phyloP scores from a whole-genome alignment of 768 basidiomycete genomes.

The Mycena latifolia region DNA sequence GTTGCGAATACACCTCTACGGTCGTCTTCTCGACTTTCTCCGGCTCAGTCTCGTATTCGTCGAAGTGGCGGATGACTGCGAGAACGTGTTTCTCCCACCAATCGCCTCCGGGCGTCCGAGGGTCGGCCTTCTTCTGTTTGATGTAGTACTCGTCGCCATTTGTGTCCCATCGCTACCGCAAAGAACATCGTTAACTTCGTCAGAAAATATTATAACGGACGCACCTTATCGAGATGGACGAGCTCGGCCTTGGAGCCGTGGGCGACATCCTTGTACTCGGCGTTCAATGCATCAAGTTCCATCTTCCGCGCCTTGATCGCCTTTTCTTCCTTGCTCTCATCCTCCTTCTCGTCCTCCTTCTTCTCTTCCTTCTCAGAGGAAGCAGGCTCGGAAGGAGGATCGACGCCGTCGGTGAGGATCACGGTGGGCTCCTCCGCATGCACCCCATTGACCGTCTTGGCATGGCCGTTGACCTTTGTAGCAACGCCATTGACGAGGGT shows the following conservation, averaged over 20 bases:
- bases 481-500: too few relatives aligned
- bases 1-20: constrained; percentile 28
- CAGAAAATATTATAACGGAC: background rate
- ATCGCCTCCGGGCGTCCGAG: constrained; percentile 9
- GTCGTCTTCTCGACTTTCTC: constrained; percentile 25
- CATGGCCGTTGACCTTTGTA: too few relatives aligned
- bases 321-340: constrained; percentile 15
- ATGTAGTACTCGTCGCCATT: constrained; percentile 33
- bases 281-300: constrained; percentile 29
- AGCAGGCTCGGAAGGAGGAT: too few relatives aligned
- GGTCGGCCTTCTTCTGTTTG: constrained; percentile 24
- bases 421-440: too few relatives aligned
- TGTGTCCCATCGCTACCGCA: constrained; percentile 25
- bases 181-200: background rate
- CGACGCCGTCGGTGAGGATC: too few relatives aligned
- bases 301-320: constrained; percentile 28
- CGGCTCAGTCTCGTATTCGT: constrained; percentile 18
- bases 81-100: constrained; percentile 31
- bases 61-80: constrained; percentile 29
- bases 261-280: constrained; percentile 24
- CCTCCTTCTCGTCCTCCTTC: constrained; percentile 9
- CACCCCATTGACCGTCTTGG: too few relatives aligned
- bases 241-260: constrained; percentile 26
- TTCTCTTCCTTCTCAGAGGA: background rate
- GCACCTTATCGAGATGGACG: constrained; percentile 30